Evolutionary conservation across 129 eudicot genomes (phyloP), one percentile per base, ranked within the genome.

Genomic region (Flaveria trinervia): DNA sequence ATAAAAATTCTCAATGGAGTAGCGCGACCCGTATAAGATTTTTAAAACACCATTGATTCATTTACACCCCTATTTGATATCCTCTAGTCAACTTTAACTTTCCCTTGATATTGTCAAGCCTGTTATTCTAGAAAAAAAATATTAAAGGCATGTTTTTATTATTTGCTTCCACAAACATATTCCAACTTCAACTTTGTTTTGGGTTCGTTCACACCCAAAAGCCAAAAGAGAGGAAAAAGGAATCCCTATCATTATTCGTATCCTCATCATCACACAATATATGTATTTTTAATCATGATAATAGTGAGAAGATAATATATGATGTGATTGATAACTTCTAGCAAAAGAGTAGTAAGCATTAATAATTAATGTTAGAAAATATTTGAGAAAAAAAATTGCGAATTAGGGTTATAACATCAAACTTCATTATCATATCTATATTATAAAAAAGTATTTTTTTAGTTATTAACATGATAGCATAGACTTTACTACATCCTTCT

Each of bases 261-360:
- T 79, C 36, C 74, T 52, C 74, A 73, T 80, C 61, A 54, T 73
- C 83, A 80, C 83, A 54, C 74, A 72, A 79, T 3, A 36, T 36
- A 41, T 23, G 10, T 46, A 0, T 39, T 22, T 70, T 44, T 9
- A 43, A 72, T 79, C 25, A 65, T 61, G 39, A 50, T 5, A 41
- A 80, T 72, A 39, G 78, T 72, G 79, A 16, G 54, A 55, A 61
- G 83, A 80, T 80, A 80, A 80, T 57, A 79, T 45, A 60, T 73
- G 83, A 54, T 41, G 74, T 28, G 83, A 80, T 66, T 80, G 79
- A 70, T 80, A 80, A 72, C 75, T 68, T 67, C 75, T 68, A 68
- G 30, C 81, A 17, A 25, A 33, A 49, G 73, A 50, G 44, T 14
- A 65, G 44, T 52, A 14, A 68, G 10, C 68, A 33, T 41, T 13